Percentiles rank a stretch among this genome's conserved stretches.
Conservation (phyloP, 2,329 filamentous ascomycete species). For the Pestalotiopsis sp. region DNA sequence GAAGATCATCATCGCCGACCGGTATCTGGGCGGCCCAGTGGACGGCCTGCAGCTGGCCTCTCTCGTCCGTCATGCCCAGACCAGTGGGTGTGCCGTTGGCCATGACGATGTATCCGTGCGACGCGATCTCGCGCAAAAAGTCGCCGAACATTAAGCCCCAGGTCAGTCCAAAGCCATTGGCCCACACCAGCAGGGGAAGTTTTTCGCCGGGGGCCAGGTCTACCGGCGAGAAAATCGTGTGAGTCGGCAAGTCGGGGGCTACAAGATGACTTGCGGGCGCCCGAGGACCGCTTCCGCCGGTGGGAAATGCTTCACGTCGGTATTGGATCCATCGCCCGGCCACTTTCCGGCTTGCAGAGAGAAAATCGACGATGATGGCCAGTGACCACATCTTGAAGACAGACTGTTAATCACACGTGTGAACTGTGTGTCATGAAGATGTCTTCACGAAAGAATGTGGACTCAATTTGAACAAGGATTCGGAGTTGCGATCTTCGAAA, state of each 20-base stretch:
- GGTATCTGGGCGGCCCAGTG: background rate
- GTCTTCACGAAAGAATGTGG: too few relatives aligned
- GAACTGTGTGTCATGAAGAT: too few relatives aligned
- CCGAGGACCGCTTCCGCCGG: background rate
- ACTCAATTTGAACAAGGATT: too few relatives aligned
- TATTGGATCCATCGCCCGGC: background rate
- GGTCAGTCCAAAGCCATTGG: background rate
- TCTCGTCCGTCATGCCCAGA: background rate
- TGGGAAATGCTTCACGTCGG: background rate
- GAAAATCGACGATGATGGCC: slow-evolving; percentile 1
- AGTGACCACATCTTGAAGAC: background rate
- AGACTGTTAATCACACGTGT: background rate
- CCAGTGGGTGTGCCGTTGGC: background rate
- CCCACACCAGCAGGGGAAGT: slow-evolving; percentile 1
- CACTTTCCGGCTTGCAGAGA: background rate
- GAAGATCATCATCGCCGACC: background rate
- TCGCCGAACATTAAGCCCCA: slow-evolving; percentile 2
- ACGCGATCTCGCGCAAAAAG: slow-evolving; percentile 3
- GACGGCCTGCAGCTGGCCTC: background rate
- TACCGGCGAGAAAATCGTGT: background rate
- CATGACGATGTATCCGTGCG: background rate
- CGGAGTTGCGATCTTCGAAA: too few relatives aligned
- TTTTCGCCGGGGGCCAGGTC: background rate
- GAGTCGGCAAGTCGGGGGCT: background rate
- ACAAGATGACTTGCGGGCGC: background rate